A percentile compares a stretch with the other conserved stretches of the same genome.
phyloP scores from a whole-genome alignment of 2,329 filamentous ascomycete species.

The Podosphaera aphanis region DNA sequence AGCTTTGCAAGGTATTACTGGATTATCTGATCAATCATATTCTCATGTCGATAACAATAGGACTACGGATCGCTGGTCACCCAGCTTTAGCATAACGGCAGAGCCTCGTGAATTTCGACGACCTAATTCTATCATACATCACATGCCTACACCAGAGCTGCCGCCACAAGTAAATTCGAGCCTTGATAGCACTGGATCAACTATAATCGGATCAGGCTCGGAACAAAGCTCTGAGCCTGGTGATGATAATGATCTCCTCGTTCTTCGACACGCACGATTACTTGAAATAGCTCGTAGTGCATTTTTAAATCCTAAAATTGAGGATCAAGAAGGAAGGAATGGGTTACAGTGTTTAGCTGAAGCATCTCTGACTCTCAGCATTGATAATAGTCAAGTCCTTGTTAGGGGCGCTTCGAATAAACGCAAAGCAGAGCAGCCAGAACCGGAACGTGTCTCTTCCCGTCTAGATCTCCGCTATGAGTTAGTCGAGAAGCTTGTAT shows the following conservation, averaged over 20 bases:
- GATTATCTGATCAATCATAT: neutral
- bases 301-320: conserved; percentile 2
- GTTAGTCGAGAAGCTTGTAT: conserved; percentile 2
- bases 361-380: conserved; percentile 2
- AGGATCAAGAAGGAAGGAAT: conserved; percentile 6
- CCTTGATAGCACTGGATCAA: neutral
- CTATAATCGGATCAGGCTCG: neutral
- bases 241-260: conserved; percentile 1
- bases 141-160: neutral
- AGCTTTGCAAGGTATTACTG: neutral
- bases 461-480: conserved; percentile 4
- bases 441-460: conserved; percentile 1
- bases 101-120: conserved; percentile 2
- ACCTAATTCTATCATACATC: conserved; percentile 2
- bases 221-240: neutral
- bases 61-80: neutral
- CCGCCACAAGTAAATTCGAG: neutral
- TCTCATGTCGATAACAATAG: neutral
- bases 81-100: neutral
- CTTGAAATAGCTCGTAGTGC: conserved; percentile 1
- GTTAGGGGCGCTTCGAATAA: conserved; percentile 1
- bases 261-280: conserved; percentile 1
- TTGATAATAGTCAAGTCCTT: conserved; percentile 1
- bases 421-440: conserved; percentile 1
- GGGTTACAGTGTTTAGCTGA: conserved; percentile 7